Conservation (phyloP, 164 flowering plant species). For the Cinnamomum micranthum region DNA sequence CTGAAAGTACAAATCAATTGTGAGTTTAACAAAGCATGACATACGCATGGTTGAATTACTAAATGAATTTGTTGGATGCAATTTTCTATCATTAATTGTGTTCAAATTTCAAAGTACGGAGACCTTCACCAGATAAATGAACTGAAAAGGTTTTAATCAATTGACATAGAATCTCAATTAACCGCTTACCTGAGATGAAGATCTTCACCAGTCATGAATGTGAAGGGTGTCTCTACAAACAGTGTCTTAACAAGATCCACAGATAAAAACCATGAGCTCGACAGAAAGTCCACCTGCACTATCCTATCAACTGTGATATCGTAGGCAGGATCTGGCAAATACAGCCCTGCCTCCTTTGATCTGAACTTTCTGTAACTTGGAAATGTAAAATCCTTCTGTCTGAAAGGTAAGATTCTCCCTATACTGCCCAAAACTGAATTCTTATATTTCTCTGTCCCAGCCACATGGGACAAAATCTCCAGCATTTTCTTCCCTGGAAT, state of each 20-base stretch:
- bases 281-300: slow-evolving; percentile 94
- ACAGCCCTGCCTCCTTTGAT: slow-evolving; percentile 94
- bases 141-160: neutral
- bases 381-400: slow-evolving; percentile 87
- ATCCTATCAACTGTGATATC: slow-evolving; percentile 73
- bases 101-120: no score
- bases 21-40: neutral
- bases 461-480: slow-evolving; percentile 85
- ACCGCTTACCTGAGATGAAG: slow-evolving; percentile 79
- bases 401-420: slow-evolving; percentile 88
- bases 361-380: slow-evolving; percentile 92
- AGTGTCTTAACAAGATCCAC: slow-evolving; percentile 87
- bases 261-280: slow-evolving; percentile 97
- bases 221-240: slow-evolving; percentile 83
- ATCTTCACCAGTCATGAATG: slow-evolving; percentile 96
- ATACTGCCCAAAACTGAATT: slow-evolving; percentile 94
- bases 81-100: no score
- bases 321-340: slow-evolving; percentile 98
- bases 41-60: neutral
- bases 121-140: neutral
- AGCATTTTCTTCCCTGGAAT: slow-evolving; percentile 92
- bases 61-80: neutral
- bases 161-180: neutral
- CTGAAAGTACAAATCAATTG: neutral
- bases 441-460: slow-evolving; percentile 88